phyloP scores from a whole-genome alignment of 2,329 filamentous ascomycete genomes.

The Calonectria hongkongensis region DNA sequence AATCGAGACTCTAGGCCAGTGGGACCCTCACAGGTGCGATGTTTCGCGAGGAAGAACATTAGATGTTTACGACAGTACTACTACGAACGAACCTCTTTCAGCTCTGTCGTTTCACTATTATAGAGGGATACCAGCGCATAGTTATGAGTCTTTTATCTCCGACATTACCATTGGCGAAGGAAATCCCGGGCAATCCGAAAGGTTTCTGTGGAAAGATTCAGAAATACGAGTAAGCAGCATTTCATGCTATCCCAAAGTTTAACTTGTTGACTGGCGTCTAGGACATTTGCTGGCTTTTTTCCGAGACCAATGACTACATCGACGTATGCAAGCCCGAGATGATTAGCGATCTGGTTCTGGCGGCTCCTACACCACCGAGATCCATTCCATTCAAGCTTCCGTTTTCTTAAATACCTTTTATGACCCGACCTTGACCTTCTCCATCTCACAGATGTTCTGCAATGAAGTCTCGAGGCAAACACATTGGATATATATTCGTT shows the following conservation, averaged over 20 bases:
- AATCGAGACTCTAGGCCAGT: slow-evolving; percentile 14
- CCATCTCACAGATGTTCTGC: too few species aligned
- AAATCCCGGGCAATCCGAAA: not conserved
- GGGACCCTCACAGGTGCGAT: slow-evolving; percentile 2
- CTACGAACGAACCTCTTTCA: not conserved
- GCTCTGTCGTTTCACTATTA: slow-evolving; percentile 1
- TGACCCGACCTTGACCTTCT: too few species aligned
- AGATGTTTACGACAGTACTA: not conserved
- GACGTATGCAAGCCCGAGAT: slow-evolving; percentile 8
- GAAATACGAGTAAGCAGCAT: not conserved
- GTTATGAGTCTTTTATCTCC: slow-evolving; percentile 4
- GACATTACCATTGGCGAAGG: slow-evolving; percentile 12
- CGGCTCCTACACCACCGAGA: slow-evolving; percentile 10
- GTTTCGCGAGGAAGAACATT: not conserved
- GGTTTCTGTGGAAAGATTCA: not conserved
- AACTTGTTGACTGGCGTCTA: not conserved
- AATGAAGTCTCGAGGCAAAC: too few species aligned
- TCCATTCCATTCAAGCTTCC: slow-evolving; percentile 17
- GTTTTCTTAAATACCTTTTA: not conserved
- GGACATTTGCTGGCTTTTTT: slow-evolving; percentile 21
- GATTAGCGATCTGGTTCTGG: slow-evolving; percentile 3
- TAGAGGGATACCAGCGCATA: not conserved
- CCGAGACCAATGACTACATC: slow-evolving; percentile 3
- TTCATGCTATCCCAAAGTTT: too few species aligned
- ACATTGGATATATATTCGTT: too few species aligned